phyloP scores from a whole-genome alignment of 75 land plant genomes.

The Selaginella moellendorffii region DNA sequence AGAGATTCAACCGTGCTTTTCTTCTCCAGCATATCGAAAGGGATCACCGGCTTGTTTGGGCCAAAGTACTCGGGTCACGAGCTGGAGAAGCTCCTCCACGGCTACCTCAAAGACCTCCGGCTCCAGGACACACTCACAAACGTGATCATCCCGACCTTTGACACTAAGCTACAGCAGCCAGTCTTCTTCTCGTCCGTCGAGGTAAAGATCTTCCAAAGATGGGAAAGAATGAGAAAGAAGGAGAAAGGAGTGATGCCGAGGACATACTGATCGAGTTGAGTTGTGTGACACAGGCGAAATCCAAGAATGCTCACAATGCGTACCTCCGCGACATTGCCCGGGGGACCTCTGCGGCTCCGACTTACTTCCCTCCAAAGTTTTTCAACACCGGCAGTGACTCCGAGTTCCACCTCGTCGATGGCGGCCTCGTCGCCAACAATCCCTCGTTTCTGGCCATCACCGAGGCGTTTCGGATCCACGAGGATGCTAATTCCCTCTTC shows the following conservation, averaged over 20 bases:
- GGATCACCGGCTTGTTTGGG: too few species aligned
- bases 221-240: not conserved
- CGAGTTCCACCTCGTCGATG: not conserved
- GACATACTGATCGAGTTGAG: not conserved
- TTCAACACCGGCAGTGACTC: not conserved
- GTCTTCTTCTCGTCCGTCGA: conserved; percentile 35
- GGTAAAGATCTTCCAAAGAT: conserved; percentile 12
- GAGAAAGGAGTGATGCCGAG: conserved; percentile 1
- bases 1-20: too few species aligned
- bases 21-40: too few species aligned
- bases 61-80: conserved; percentile 31
- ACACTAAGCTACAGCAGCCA: too few species aligned
- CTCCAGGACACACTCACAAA: conserved; percentile 34
- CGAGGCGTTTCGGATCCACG: too few species aligned
- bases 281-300: not conserved
- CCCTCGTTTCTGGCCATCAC: too few species aligned
- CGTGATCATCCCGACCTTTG: conserved; percentile 44
- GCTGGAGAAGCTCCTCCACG: conserved; percentile 16
- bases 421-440: not conserved
- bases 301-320: not conserved
- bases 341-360: not conserved
- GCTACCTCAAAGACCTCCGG: conserved; percentile 18
- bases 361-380: not conserved
- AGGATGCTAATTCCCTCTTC: too few species aligned
- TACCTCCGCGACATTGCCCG: not conserved